These are phyloP conservation scores for Ampelocalamus luodianensis DNA, from an alignment of 176 grass and related monocot species.

Conservation along the genomic window DNA sequence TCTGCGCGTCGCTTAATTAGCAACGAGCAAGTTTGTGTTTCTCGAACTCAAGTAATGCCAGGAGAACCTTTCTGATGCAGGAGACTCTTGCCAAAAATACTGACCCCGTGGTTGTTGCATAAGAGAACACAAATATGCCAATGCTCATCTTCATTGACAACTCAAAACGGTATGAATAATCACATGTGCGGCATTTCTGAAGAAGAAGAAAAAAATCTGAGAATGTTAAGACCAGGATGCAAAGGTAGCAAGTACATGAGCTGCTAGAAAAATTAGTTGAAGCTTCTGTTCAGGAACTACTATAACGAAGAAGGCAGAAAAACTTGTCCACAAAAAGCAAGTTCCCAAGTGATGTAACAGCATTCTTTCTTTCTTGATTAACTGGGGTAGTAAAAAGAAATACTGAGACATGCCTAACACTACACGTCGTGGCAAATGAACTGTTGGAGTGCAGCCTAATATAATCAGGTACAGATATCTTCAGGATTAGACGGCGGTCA, in stretches of 20 bases:
- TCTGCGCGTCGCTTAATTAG: not conserved
- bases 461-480: not conserved
- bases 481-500: not conserved
- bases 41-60: not conserved
- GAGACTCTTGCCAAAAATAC: not conserved
- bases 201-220: not conserved
- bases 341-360: not conserved
- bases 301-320: not conserved
- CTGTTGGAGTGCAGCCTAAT: not conserved
- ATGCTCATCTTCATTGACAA: not conserved
- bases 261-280: not conserved
- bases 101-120: too few species aligned
- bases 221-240: too few species aligned
- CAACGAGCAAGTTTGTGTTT: slow-evolving; percentile 4
- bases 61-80: slow-evolving; percentile 33
- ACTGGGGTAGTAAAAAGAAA: not conserved
- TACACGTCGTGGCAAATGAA: not conserved
- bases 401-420: not conserved
- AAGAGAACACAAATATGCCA: not conserved
- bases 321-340: not conserved
- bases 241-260: not conserved
- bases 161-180: not conserved
- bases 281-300: not conserved
- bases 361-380: not conserved
- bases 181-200: not conserved